Evolutionary conservation across 2,329 filamentous ascomycete species (phyloP).

Genomic region (Ambrosiella cleistominuta): DNA sequence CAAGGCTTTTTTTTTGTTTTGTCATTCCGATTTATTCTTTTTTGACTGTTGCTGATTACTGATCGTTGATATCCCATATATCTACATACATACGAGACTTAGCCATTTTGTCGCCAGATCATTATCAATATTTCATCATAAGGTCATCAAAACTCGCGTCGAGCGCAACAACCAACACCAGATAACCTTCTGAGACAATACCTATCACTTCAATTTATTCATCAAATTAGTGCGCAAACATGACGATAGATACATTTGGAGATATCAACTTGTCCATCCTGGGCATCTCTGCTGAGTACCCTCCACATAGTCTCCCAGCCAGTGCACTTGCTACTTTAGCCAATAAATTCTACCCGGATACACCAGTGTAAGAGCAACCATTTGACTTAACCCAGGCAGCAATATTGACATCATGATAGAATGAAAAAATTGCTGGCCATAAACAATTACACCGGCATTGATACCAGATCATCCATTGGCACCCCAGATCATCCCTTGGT

Average conservation of each 20-base stretch:
- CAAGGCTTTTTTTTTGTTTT: background rate
- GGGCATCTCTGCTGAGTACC: slow-evolving; percentile 43
- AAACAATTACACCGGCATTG: slow-evolving; percentile 48
- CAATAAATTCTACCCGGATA: slow-evolving; percentile 40
- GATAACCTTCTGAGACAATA: too few species aligned
- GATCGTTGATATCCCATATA: background rate
- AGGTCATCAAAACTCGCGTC: background rate
- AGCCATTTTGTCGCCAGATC: too few species aligned
- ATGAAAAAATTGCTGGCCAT: slow-evolving; percentile 46
- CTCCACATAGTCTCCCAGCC: slow-evolving; percentile 34
- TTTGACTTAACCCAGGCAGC: background rate
- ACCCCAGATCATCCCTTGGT: slow-evolving; percentile 42
- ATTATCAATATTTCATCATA: background rate
- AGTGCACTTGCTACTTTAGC: slow-evolving; percentile 34
- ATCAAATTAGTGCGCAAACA: background rate
- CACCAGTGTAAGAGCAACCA: slow-evolving; percentile 34
- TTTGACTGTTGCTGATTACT: background rate
- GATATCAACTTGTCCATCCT: slow-evolving; percentile 43
- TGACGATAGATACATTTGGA: slow-evolving; percentile 20
- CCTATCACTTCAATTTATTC: too few species aligned
- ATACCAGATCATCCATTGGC: slow-evolving; percentile 43
- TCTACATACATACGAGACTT: background rate
- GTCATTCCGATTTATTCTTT: too few species aligned
- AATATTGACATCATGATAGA: slow-evolving; percentile 20
- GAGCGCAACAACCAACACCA: too few species aligned